Conservation (phyloP, 495 filamentous ascomycete species). For the Lasiosphaeria hispida region DNA sequence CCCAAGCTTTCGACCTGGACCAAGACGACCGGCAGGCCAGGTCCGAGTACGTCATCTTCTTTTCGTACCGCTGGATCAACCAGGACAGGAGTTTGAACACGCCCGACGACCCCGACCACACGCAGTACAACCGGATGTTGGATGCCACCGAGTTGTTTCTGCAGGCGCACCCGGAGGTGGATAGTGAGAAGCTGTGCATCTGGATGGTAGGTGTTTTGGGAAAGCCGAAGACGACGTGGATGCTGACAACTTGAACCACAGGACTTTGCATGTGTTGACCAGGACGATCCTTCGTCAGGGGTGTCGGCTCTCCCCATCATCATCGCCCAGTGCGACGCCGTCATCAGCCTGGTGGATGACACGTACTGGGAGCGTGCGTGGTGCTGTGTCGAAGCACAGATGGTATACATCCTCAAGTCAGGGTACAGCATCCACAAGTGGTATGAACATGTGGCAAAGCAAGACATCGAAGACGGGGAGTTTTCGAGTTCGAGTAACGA, state of each 20-base stretch:
- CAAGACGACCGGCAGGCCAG: background rate
- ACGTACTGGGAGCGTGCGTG: constrained; percentile 23
- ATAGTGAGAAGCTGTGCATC: constrained; percentile 19
- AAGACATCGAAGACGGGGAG: background rate
- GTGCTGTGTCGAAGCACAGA: constrained; percentile 26
- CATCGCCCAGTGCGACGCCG: constrained; percentile 27
- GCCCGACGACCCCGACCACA: constrained; percentile 21
- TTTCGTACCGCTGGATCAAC: constrained; percentile 29
- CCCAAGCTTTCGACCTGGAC: background rate
- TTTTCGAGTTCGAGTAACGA: too few relatives aligned
- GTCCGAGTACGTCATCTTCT: constrained; percentile 24
- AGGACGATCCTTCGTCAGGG: constrained; percentile 23
- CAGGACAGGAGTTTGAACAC: constrained; percentile 4
- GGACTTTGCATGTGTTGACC: constrained; percentile 31
- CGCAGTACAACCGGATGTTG: constrained; percentile 27
- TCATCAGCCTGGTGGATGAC: constrained; percentile 24
- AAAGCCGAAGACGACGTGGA: too few relatives aligned
- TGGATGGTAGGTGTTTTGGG: constrained; percentile 23
- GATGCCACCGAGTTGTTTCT: constrained; percentile 21
- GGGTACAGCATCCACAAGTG: constrained; percentile 18
- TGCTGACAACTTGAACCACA: constrained; percentile 3
- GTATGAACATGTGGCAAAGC: constrained; percentile 25
- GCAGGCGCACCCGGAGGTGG: constrained; percentile 11
- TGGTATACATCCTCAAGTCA: constrained; percentile 16
- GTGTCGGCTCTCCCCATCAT: constrained; percentile 27